phyloP scores from a whole-genome alignment of 306 rosid genomes.

The Mimosa pudica region DNA sequence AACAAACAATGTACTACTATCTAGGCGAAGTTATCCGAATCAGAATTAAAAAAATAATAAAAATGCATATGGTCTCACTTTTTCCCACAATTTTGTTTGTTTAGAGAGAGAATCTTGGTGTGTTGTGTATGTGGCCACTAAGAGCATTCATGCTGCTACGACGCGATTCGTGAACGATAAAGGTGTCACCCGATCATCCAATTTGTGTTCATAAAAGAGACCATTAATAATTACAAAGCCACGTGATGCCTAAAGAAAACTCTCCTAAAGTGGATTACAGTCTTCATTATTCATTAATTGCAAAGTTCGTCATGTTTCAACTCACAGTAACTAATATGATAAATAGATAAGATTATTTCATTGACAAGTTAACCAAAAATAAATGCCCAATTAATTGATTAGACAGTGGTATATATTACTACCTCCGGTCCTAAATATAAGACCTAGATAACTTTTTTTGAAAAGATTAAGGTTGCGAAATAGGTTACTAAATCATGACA shows the following conservation, averaged over 20 bases:
- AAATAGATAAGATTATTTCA: no score
- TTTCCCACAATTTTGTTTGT: conserved; percentile 33
- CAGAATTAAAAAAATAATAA: conserved; percentile 23
- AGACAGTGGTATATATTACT: no score
- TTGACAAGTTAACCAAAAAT: no score
- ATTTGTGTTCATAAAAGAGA: conserved; percentile 34
- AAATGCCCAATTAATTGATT: no score
- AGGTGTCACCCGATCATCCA: background rate
- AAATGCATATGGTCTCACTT: conserved; percentile 30
- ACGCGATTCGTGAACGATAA: conserved; percentile 28
- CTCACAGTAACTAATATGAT: no score
- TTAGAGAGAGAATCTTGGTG: background rate
- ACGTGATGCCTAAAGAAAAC: background rate
- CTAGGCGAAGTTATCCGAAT: background rate
- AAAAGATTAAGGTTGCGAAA: no score
- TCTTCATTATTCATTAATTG: background rate
- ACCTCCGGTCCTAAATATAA: no score
- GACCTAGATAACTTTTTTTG: no score
- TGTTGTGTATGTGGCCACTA: conserved; percentile 12
- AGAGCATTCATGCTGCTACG: conserved; percentile 22
- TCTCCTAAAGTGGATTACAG: background rate
- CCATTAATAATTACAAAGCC: conserved; percentile 16
- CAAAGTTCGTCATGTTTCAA: no score
- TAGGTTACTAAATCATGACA: no score
- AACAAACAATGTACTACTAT: conserved; percentile 21